Evolutionary conservation across 345 rosid species (phyloP).

Genomic region (Eucalyptus globulus): DNA sequence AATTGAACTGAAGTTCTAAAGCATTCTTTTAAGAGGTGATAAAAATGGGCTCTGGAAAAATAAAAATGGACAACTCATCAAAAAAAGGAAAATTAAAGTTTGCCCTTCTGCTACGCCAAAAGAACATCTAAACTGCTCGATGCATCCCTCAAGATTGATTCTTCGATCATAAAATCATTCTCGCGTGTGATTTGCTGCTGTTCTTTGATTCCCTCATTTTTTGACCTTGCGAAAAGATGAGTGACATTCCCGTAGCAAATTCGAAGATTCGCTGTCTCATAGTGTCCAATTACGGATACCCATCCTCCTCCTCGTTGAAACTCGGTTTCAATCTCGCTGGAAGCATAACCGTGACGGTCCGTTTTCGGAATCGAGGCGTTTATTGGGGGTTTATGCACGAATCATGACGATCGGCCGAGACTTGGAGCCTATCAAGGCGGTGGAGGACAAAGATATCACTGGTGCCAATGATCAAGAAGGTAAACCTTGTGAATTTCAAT

Average conservation of each 20-base stretch:
- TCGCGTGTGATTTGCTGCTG: neutral
- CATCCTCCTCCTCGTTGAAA: neutral
- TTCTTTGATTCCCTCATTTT: neutral
- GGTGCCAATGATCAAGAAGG: no score
- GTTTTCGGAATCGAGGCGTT: neutral
- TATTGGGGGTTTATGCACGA: neutral
- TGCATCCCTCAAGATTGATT: neutral
- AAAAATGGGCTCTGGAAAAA: no score
- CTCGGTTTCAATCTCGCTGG: neutral
- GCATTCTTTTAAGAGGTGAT: no score
- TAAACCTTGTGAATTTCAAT: no score
- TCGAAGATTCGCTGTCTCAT: neutral
- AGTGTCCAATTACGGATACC: neutral
- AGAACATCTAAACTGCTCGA: neutral
- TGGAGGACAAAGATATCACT: no score
- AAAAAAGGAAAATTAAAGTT: no score
- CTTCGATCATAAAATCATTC: neutral
- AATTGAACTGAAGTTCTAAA: no score
- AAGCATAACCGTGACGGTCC: neutral
- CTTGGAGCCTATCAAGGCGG: no score
- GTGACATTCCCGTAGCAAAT: neutral
- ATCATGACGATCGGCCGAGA: neutral
- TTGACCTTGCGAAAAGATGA: neutral
- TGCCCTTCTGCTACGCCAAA: rapidly evolving
- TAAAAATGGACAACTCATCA: no score